These are phyloP conservation scores for Physcomitrellopsis africana DNA, from an alignment of 225 moss, liverwort and hornwort species.

Conservation along the genomic window DNA sequence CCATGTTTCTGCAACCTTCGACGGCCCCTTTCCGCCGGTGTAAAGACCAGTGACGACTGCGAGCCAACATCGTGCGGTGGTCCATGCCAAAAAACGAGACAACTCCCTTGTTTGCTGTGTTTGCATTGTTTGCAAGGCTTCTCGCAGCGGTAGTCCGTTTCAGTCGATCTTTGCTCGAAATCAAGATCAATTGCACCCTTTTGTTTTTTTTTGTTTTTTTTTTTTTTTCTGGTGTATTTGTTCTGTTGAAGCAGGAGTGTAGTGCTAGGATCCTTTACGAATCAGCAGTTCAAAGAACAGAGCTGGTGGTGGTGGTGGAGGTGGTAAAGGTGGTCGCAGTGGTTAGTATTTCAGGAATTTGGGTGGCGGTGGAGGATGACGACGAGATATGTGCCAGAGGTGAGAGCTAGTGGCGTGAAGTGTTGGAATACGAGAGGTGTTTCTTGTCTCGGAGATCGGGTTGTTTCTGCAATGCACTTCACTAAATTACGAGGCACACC, in stretches of 20 bases:
- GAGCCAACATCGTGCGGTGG: background rate
- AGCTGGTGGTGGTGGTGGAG: background rate
- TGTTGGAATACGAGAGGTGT: no score
- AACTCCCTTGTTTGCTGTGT: background rate
- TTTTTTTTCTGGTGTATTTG: background rate
- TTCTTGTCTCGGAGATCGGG: constrained; percentile 9
- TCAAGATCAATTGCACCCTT: no score
- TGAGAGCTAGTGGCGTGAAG: constrained; percentile 1
- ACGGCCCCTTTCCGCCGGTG: background rate
- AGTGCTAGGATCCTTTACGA: background rate
- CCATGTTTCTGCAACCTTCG: constrained; percentile 6
- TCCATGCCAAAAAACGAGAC: background rate
- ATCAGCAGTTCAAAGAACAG: background rate
- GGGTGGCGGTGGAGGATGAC: constrained; percentile 18
- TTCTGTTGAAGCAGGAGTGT: background rate
- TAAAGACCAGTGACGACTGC: background rate
- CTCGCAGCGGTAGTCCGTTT: no score
- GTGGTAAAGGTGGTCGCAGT: background rate
- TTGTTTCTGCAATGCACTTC: constrained; percentile 2
- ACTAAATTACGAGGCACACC: background rate
- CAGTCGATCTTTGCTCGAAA: no score
- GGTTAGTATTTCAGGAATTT: background rate
- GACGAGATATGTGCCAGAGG: constrained; percentile 23
- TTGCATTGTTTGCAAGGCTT: background rate
- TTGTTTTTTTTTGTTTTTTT: no score